These are phyloP conservation scores for Datisca glomerata DNA, from an alignment of 306 rosid species.

Conservation along the genomic window DNA sequence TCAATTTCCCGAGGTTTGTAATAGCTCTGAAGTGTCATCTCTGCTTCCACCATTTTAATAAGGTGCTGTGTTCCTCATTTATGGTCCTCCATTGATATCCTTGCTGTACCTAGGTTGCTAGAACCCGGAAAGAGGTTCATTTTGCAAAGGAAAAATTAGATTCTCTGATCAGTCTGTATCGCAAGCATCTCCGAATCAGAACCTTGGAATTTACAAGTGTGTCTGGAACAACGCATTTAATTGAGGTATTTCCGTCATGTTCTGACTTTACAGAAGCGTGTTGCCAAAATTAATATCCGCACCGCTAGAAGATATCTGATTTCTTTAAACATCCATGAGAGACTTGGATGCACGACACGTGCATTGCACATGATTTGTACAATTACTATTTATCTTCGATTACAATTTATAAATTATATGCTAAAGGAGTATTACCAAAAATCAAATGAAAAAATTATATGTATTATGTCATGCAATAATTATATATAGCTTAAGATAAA, in stretches of 20 bases:
- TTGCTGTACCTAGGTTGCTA: constrained; percentile 41
- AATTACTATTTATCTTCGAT: too few species aligned
- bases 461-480: too few species aligned
- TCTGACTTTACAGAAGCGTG: constrained; percentile 6
- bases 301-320: too few species aligned
- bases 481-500: too few species aligned
- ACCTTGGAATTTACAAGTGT: constrained; percentile 63
- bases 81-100: constrained; percentile 1
- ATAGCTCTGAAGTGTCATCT: constrained; percentile 3
- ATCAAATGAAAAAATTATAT: too few species aligned
- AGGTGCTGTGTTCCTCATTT: constrained; percentile 3
- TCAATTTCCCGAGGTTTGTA: constrained; percentile 66
- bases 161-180: constrained; percentile 45
- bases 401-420: too few species aligned
- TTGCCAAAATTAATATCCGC: too few species aligned
- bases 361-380: too few species aligned
- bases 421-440: too few species aligned
- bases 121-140: constrained; percentile 48
- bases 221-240: constrained; percentile 80
- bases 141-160: constrained; percentile 53
- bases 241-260: constrained; percentile 46
- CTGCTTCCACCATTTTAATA: constrained; percentile 4
- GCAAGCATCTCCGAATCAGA: constrained; percentile 56
- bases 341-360: too few species aligned
- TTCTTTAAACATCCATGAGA: too few species aligned